Conservation (phyloP, 176 grass and related monocot genomes). For the Canna indica region DNA sequence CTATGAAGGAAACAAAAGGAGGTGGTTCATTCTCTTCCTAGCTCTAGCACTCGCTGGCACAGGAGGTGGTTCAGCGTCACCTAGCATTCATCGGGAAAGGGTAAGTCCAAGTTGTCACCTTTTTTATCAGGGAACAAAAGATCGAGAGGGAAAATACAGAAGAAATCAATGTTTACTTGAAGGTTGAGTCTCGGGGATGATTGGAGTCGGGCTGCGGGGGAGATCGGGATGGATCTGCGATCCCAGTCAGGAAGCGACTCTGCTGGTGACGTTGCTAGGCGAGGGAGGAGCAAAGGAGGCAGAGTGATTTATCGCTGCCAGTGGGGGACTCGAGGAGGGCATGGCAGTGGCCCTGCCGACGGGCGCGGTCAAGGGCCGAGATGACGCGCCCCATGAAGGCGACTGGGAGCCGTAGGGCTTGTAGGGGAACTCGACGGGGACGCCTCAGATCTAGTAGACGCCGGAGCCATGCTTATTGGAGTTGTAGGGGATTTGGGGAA, state of each 20-base stretch:
- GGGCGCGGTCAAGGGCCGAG: conserved; percentile 57
- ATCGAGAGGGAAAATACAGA: not conserved
- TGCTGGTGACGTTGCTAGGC: conserved; percentile 73
- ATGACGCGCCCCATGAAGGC: conserved; percentile 97
- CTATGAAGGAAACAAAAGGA: conserved; percentile 30
- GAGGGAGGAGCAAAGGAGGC: conserved; percentile 87
- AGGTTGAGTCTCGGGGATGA: conserved; percentile 44
- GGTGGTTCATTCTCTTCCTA: conserved; percentile 44
- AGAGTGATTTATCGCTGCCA: conserved; percentile 82
- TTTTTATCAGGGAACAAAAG: not conserved
- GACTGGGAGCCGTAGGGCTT: conserved; percentile 84
- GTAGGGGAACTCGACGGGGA: conserved; percentile 88
- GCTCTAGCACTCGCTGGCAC: conserved; percentile 21
- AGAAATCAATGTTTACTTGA: conserved; percentile 13
- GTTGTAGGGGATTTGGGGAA: conserved; percentile 23
- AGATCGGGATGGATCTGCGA: conserved; percentile 3
- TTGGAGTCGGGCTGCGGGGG: conserved; percentile 8
- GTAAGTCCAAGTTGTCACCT: not conserved
- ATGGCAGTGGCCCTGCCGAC: conserved; percentile 65
- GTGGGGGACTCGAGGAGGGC: conserved; percentile 94
- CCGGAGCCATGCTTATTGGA: not conserved
- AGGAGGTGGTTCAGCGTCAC: conserved; percentile 18
- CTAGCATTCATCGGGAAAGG: conserved; percentile 23
- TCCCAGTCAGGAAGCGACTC: conserved; percentile 17
- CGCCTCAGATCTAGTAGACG: conserved; percentile 72